Base-by-base conservation (phyloP, 371 early-diverging fungal genomes). In the Mucor lusitanicus region DNA sequence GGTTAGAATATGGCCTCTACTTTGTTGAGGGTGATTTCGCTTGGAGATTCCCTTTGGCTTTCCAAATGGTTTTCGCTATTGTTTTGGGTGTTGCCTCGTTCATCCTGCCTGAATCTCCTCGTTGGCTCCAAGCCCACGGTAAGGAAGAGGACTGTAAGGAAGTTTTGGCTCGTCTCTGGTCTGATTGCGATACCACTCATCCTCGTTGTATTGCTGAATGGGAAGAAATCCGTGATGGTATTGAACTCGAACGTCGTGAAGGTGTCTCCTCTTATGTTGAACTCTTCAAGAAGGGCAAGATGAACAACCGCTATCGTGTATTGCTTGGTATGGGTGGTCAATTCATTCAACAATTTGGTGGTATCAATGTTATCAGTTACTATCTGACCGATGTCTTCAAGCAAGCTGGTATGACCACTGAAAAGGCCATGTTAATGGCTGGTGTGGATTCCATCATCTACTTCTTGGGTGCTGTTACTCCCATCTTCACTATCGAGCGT, bases 51-150 rank as follows among this genome's bases (percentile, higher is more conserved):
- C 86, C 87, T 21, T 67, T 84, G 39, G 80, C 80, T 35, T 75
- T 83, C 64, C 87, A 85, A 67, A 73, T 68, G 58, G 30, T 83
- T 48, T 85, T 83, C 64, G 83, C 83, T 11, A 69, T 80, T 30
- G 46, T 84, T 35, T 76, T 87, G 44, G 63, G 79, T 48, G 37
- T 67, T 42, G 85, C 80, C 57, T 65, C 75, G 17, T 74, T 80
- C 28, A 55, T 86, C 58, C 75, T 87, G 6, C 88, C 88, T 15
- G 86, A 84, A 60, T 77, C 87, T 6, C 86, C 87, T 33, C 85
- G 87, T 71, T 87, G 87, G 87, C 63, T 87, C 17, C 63, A 82
- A 48, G 71, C 78, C 48, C 78, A 85, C 25, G 77, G 79, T 39
- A 53, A 70, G 28, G 71, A 69, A 25, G 78, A 78, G 6, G 76